A percentile compares a stretch with the other conserved stretches of the same genome.
Evolutionary conservation across 768 basidiomycete genomes (phyloP).

Genomic region (Tephrocybe sp.): DNA sequence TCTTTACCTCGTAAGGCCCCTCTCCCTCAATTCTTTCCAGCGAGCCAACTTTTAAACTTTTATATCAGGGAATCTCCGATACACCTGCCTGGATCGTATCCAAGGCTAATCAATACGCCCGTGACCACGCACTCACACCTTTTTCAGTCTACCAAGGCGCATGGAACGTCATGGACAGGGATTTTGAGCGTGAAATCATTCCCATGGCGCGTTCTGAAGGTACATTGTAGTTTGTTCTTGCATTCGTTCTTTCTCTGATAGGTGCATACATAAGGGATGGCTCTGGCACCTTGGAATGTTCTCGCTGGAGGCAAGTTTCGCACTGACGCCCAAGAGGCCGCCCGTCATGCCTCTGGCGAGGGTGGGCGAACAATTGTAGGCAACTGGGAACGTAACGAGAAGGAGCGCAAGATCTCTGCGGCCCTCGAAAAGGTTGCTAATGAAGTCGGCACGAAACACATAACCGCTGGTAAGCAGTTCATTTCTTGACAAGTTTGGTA

Average conservation of each 20-base stretch:
- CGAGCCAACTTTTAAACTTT: background rate
- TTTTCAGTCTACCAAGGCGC: slow-evolving; percentile 49
- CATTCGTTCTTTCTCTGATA: no score
- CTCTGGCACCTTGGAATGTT: slow-evolving; percentile 33
- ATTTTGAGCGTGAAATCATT: slow-evolving; percentile 48
- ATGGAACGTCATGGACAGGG: slow-evolving; percentile 39
- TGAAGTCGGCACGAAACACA: slow-evolving; percentile 45
- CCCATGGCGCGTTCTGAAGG: slow-evolving; percentile 37
- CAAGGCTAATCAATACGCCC: slow-evolving; percentile 45
- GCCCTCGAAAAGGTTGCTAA: slow-evolving; percentile 50
- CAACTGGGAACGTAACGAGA: slow-evolving; percentile 46
- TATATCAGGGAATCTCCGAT: slow-evolving; percentile 31
- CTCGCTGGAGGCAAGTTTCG: slow-evolving; percentile 44
- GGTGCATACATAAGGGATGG: slow-evolving; percentile 25
- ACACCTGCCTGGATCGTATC: slow-evolving; percentile 44
- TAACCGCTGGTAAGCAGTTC: slow-evolving; percentile 40
- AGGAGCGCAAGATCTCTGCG: slow-evolving; percentile 38
- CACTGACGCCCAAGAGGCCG: slow-evolving; percentile 45
- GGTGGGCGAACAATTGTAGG: slow-evolving; percentile 32
- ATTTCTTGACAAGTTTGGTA: background rate
- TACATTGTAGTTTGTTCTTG: slow-evolving; percentile 14
- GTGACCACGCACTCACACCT: slow-evolving; percentile 40
- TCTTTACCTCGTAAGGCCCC: slow-evolving; percentile 34
- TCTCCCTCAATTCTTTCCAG: background rate
- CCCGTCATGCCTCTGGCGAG: slow-evolving; percentile 29